Evolutionary conservation across 1,284 basidiomycete genomes (phyloP).

Genomic region (Bjerkandera adusta): DNA sequence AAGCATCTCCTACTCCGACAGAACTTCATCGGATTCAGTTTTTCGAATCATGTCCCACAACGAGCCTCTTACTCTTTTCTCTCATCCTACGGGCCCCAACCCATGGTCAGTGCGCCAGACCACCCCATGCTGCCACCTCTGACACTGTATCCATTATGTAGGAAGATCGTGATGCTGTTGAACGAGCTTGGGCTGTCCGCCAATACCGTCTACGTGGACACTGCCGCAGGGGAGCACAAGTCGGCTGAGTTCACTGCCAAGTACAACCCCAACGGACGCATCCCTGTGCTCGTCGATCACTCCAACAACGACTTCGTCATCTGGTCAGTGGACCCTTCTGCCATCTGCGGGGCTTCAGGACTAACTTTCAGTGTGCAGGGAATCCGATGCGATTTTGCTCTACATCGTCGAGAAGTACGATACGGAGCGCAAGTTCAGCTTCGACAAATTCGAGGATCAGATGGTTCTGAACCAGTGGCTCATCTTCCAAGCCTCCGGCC

Average conservation of each 20-base stretch:
- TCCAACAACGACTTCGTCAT: slow-evolving; percentile 24
- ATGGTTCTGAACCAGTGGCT: slow-evolving; percentile 10
- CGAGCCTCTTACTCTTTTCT: slow-evolving; percentile 30
- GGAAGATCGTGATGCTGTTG: slow-evolving; percentile 23
- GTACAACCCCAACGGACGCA: slow-evolving; percentile 27
- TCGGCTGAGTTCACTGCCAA: slow-evolving; percentile 16
- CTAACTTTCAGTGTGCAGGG: slow-evolving; percentile 23
- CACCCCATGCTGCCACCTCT: too few relatives aligned
- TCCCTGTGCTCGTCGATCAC: slow-evolving; percentile 32
- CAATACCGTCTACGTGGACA: slow-evolving; percentile 24
- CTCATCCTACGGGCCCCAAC: slow-evolving; percentile 22
- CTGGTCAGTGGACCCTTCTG: slow-evolving; percentile 7
- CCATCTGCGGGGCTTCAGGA: background rate
- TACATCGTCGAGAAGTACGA: slow-evolving; percentile 66
- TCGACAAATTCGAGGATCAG: slow-evolving; percentile 33
- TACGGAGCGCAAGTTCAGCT: slow-evolving; percentile 53
- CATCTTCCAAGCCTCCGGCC: slow-evolving; percentile 15
- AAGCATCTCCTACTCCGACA: too few relatives aligned
- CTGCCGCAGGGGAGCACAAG: slow-evolving; percentile 24
- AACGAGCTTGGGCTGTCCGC: slow-evolving; percentile 24
- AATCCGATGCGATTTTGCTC: slow-evolving; percentile 65
- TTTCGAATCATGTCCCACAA: slow-evolving; percentile 21
- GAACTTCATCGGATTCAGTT: too few relatives aligned
- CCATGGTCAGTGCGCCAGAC: slow-evolving; percentile 18
- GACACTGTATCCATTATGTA: too few relatives aligned